Base-by-base conservation (phyloP, 441 rosid genomes). In the Erysimum cheiri region DNA sequence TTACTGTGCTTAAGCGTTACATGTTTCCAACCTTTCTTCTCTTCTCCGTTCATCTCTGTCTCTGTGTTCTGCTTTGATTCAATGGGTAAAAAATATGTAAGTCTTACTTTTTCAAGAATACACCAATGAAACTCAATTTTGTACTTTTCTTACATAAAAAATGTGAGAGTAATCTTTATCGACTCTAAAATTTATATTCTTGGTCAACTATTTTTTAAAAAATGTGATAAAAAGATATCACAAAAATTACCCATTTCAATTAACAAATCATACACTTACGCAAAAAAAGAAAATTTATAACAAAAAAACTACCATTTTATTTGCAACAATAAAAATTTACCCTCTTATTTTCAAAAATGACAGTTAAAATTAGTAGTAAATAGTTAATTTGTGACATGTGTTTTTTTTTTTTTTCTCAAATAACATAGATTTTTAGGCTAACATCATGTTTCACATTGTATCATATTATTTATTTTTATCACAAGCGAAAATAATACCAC, bases 11-110 rank as follows among this genome's bases (percentile, higher is more conserved):
- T 75, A 14, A 75, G 74, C 19, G 46, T 75, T 39, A 69, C 74
- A 49, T 76, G 79, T 52, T 76, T 76, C 75, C 79, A 76, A 8
- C 71, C 49, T 76, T 70, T 70, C 67, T 64, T 76, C 58, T 49
- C 79, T 12, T 70, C 64, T 40, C 57, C 58, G 0, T 50, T 64
- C 12, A 49, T 69, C 36, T 74, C 76, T 12, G 48, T 56, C 76
- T 76, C 78, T 76, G 67, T 53, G 48, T 73, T 71, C 80, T 78
- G 60, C 26, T 36, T 60, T 64, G 26, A 64, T 77, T 53, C 55
- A 32, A 47, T 32, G 69, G 22, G 41, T 74, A 40, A 50, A 8
- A 6, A 26, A 53, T 19, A 28, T 35, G 5, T 43, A 33, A 32
- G 67, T 13, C 19, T 24, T 32, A n/a, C 7, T 64, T 47, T 47